Conservation (phyloP, 1,139 yeast species). For the Hansenula anomala region DNA sequence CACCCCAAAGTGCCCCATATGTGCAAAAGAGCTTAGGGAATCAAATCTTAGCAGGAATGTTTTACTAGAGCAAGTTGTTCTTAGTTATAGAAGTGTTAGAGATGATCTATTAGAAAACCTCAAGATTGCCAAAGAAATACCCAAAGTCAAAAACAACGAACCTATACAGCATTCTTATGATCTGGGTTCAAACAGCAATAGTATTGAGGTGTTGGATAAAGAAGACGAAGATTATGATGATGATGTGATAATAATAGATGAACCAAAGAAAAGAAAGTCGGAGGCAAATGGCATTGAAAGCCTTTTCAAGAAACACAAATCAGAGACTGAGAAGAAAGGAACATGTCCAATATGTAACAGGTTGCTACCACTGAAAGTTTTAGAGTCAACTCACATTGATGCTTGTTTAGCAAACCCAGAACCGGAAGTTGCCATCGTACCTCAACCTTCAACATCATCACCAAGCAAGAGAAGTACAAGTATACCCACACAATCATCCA, state of each 20-base stretch:
- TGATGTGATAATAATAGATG: slow-evolving; percentile 24
- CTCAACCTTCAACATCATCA: slow-evolving; percentile 3
- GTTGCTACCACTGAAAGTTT: slow-evolving; percentile 47
- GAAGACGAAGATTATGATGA: slow-evolving; percentile 27
- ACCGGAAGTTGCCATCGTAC: no score
- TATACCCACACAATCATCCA: slow-evolving; percentile 5
- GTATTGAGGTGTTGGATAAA: slow-evolving; percentile 4
- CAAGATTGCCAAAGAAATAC: neutral
- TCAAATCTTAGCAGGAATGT: slow-evolving; percentile 65
- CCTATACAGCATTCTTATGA: neutral
- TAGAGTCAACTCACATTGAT: slow-evolving; percentile 70
- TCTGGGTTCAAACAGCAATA: neutral
- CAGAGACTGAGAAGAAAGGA: slow-evolving; percentile 28
- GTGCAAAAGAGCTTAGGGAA: slow-evolving; percentile 68
- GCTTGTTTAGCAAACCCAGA: slow-evolving; percentile 43
- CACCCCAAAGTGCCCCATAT: slow-evolving; percentile 71
- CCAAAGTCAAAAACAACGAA: neutral
- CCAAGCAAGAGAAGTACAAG: neutral
- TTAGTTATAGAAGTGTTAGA: slow-evolving; percentile 47
- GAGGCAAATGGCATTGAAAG: slow-evolving; percentile 5
- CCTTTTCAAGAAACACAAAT: slow-evolving; percentile 9
- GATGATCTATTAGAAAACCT: slow-evolving; percentile 18
- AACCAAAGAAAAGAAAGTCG: slow-evolving; percentile 15
- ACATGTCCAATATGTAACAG: slow-evolving; percentile 71
- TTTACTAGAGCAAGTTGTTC: slow-evolving; percentile 68